Evolutionary conservation across 768 basidiomycete genomes (phyloP).

Genomic region (Boletus fagicola): DNA sequence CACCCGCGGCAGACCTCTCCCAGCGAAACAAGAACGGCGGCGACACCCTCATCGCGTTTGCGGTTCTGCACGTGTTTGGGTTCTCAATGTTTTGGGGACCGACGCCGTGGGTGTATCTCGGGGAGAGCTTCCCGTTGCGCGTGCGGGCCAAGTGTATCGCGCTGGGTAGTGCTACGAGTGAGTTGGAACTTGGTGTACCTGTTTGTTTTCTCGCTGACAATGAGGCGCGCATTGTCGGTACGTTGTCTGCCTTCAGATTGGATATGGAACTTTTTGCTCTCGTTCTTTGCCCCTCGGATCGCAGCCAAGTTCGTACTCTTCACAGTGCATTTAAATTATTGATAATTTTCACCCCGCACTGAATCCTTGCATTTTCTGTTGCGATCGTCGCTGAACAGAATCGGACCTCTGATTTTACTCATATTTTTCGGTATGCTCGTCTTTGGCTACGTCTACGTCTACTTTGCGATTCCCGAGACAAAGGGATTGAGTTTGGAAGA

Average conservation of each 20-base stretch:
- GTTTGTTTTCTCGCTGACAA: background rate
- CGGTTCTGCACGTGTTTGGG: constrained; percentile 68
- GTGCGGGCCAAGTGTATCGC: constrained; percentile 76
- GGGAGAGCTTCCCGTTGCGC: constrained; percentile 77
- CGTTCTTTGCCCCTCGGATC: constrained; percentile 70
- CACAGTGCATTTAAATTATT: background rate
- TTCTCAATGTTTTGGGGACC: constrained; percentile 78
- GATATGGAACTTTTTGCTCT: constrained; percentile 74
- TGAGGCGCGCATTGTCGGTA: background rate
- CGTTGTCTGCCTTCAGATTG: constrained; percentile 37
- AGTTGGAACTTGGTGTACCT: background rate
- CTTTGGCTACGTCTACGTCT: constrained; percentile 74
- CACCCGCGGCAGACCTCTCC: constrained; percentile 47
- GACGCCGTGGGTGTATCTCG: constrained; percentile 74
- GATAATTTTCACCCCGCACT: background rate
- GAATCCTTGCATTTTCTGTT: background rate
- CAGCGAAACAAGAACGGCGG: constrained; percentile 47
- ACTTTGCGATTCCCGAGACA: constrained; percentile 77
- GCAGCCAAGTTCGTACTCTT: constrained; percentile 42
- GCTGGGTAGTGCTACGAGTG: constrained; percentile 58
- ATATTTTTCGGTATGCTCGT: constrained; percentile 76
- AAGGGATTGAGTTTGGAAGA: constrained; percentile 75
- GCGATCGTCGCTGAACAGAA: constrained; percentile 34
- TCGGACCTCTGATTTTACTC: constrained; percentile 71
- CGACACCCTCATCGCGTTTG: constrained; percentile 68